phyloP scores from a whole-genome alignment of 2,329 filamentous ascomycete genomes.

The Leptographium galeiforme region DNA sequence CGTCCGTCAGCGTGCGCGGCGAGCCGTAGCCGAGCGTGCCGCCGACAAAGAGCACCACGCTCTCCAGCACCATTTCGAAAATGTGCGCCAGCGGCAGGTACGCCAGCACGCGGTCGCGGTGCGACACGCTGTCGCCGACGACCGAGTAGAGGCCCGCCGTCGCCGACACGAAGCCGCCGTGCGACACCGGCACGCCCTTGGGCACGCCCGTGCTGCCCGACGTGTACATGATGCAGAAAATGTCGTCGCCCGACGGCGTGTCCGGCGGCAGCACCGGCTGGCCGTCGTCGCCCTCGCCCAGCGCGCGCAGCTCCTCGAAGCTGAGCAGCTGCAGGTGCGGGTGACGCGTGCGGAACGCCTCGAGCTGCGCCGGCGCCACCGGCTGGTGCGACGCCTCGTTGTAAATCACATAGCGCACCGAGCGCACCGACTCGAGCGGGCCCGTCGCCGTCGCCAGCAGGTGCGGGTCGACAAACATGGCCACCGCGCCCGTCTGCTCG shows the following conservation, averaged over 20 bases:
- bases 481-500: constrained; percentile 62
- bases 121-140: constrained; percentile 64
- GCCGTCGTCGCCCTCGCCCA: constrained; percentile 51
- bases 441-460: constrained; percentile 48
- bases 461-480: constrained; percentile 78
- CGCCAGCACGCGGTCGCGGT: constrained; percentile 67
- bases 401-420: constrained; percentile 48
- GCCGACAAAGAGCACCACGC: constrained; percentile 76
- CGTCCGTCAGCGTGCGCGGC: constrained; percentile 75
- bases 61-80: constrained; percentile 92
- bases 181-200: constrained; percentile 76
- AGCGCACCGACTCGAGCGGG: constrained; percentile 41
- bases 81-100: constrained; percentile 95
- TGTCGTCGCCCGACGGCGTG: constrained; percentile 59
- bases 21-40: constrained; percentile 89
- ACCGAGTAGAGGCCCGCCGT: constrained; percentile 70
- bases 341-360: constrained; percentile 42
- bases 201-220: constrained; percentile 82
- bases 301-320: constrained; percentile 38
- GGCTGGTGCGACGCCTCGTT: constrained; percentile 40
- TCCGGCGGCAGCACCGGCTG: constrained; percentile 53
- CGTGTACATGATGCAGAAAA: constrained; percentile 78
- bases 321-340: constrained; percentile 39
- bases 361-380: constrained; percentile 38
- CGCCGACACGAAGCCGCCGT: constrained; percentile 67